Evolutionary conservation across 2,329 filamentous ascomycete species (phyloP), one percentile per base, ranked within the genome.

Genomic region (Capronia americana): DNA sequence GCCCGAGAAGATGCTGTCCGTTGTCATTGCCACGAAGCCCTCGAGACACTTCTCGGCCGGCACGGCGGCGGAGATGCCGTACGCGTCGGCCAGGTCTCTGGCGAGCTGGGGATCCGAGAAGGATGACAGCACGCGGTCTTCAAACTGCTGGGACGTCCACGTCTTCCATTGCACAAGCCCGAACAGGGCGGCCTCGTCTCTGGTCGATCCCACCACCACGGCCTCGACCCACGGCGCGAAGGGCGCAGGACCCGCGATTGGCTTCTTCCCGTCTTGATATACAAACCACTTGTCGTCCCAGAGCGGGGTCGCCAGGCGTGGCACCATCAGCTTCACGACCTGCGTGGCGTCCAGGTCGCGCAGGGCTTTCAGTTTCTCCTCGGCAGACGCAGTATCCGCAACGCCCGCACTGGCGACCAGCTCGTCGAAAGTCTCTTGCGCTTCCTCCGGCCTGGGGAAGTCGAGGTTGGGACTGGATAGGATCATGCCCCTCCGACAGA

Each of bases 241-340:
- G 11, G 64, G 60, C 12, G 64, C 64, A n/a, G 64, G 64, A 11
- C 64, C 64, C 23, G 64, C 64, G 17, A 61, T 63, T 11, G 59
- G 59, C 17, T 20, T 63, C n/a, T 57, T 56, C 11, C 46, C 64
- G 23, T 66, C 64, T 44, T 66, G 64, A 56, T 63, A 60, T 7
- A 63, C 59, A 26, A 63, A 60, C 64, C 64, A 66, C 17, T 66
- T 55, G 6, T 61, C 59, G 44, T 66, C 64, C 64, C 64, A 63
- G 12, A 58, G 59, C 17, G 64, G 64, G 7, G 64, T 66, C 14
- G 64, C 55, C 17, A 66, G 51, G 8, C 54, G 56, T 20, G 20
- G 41, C 2, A 46, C 48, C 38, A 66, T 54, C 28, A 63, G 50
- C 24, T 48, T 44, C 4, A 63, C 30, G 11, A 66, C 32, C 28